Evolutionary conservation across 352 stramenopile species (phyloP), one percentile per base, ranked within the genome.

Genomic region (Phytopythium sindhum): DNA sequence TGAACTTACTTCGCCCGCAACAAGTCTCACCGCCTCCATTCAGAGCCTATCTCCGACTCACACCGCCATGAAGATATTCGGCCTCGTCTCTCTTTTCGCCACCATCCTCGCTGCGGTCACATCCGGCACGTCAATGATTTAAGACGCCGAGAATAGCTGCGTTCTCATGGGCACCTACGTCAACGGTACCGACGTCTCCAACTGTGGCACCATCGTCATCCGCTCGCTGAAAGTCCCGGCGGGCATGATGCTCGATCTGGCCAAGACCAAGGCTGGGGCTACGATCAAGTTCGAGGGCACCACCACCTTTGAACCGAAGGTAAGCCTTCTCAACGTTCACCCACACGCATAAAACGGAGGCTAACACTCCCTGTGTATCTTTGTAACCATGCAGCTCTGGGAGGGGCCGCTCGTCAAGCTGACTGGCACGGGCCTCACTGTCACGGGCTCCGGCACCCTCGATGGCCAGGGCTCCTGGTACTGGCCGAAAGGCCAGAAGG

Each of bases 401-500:
- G 69, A 69, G 1, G 72, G 72, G 2, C 73, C 69, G 31, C 66
- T 80, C 8, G 57, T 80, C 24, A 60, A 67, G 23, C 53, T 80
- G 24, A 63, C 63, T 19, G 73, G 69, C 47, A 70, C 44, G 1
- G 54, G 71, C 31, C 29, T 80, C 33, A 77, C 50, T 15, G 65
- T 80, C n/a, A 61, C 65, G 35, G 73, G 73, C 39, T 52, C 69
- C 21, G 73, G 73, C 28, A 73, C 66, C 14, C 65, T 80, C 10
- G 73, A 80, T 21, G 73, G 73, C 26, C 67, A 80, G 53, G 69
- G 73, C 2, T 29, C 55, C 12, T 75, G 66, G 69, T 80, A 80
- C 67, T 80, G 70, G 73, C 68, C 66, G 42, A 63, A 81, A 48
- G 68, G 63, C 12, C 53, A 68, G 45, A 61, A 42, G 4, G 61